These are phyloP conservation scores for Penstemon eatonii DNA, from an alignment of 257 asterid species.

Conservation along the genomic window DNA sequence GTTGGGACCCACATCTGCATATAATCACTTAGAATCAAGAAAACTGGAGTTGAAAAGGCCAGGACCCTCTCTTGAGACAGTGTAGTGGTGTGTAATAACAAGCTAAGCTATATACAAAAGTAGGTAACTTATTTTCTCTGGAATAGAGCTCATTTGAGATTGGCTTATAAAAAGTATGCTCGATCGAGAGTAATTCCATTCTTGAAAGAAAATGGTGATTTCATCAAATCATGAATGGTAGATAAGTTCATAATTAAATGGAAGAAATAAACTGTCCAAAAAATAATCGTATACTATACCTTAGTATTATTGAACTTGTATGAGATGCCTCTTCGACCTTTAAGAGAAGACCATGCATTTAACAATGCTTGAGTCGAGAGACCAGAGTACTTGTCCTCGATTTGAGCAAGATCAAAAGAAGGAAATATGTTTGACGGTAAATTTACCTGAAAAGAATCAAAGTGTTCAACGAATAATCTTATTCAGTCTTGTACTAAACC, in stretches of 20 bases:
- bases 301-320: constrained; percentile 45
- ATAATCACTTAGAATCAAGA: constrained; percentile 22
- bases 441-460: constrained; percentile 47
- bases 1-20: constrained; percentile 79
- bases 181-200: no score
- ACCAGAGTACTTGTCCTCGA: constrained; percentile 82
- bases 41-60: neutral
- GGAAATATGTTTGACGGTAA: constrained; percentile 59
- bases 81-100: no score
- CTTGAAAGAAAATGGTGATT: no score
- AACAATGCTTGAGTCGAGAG: constrained; percentile 80
- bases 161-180: no score
- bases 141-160: neutral
- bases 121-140: neutral
- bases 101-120: neutral
- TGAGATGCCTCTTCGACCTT: constrained; percentile 48
- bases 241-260: no score
- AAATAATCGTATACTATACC: constrained; percentile 37
- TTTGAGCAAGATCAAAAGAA: constrained; percentile 58
- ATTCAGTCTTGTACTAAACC: neutral
- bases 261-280: neutral
- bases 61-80: neutral
- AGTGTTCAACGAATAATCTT: constrained; percentile 23
- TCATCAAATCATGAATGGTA: no score
- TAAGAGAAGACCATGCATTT: constrained; percentile 73